Percentiles rank a stretch among this genome's conserved stretches.
phyloP scores from a whole-genome alignment of 2,329 filamentous ascomycete species.

The Dactylella cylindrospora region DNA sequence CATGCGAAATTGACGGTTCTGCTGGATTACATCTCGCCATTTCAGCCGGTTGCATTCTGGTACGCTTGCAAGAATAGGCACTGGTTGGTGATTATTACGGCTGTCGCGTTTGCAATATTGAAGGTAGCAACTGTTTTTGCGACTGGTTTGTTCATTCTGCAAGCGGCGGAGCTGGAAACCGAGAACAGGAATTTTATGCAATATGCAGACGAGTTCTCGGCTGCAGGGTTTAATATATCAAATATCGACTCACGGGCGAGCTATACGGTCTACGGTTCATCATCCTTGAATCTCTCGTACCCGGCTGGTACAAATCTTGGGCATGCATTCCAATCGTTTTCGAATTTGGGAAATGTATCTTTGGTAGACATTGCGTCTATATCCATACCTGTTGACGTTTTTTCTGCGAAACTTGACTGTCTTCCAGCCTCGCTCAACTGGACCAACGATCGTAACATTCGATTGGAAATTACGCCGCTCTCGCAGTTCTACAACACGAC shows the following conservation, averaged over 20 bases:
- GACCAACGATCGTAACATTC: constrained; percentile 11
- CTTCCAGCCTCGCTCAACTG: constrained; percentile 23
- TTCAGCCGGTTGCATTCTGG: constrained; percentile 40
- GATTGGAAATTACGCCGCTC: constrained; percentile 16
- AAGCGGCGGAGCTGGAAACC: constrained; percentile 16
- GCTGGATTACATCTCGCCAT: constrained; percentile 44
- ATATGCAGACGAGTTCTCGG: constrained; percentile 20
- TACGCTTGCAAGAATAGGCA: constrained; percentile 40
- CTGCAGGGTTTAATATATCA: constrained; percentile 3
- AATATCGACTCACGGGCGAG: constrained; percentile 21
- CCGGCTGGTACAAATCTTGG: constrained; percentile 37
- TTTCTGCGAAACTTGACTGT: constrained; percentile 33
- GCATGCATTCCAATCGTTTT: constrained; percentile 26
- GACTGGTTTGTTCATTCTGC: constrained; percentile 38
- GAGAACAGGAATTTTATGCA: constrained; percentile 13
- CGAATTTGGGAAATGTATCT: constrained; percentile 10
- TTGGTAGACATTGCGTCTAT: constrained; percentile 26
- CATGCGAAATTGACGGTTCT: constrained; percentile 35
- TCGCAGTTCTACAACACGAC: constrained; percentile 40
- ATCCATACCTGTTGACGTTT: constrained; percentile 21
- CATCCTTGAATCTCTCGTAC: constrained; percentile 29
- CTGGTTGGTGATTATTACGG: constrained; percentile 34
- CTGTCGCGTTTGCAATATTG: constrained; percentile 16
- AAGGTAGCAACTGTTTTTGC: constrained; percentile 41
- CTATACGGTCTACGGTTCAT: constrained; percentile 27